Conservation (phyloP, 805 yeast species). For the Sugiyamaella lignohabitans region DNA sequence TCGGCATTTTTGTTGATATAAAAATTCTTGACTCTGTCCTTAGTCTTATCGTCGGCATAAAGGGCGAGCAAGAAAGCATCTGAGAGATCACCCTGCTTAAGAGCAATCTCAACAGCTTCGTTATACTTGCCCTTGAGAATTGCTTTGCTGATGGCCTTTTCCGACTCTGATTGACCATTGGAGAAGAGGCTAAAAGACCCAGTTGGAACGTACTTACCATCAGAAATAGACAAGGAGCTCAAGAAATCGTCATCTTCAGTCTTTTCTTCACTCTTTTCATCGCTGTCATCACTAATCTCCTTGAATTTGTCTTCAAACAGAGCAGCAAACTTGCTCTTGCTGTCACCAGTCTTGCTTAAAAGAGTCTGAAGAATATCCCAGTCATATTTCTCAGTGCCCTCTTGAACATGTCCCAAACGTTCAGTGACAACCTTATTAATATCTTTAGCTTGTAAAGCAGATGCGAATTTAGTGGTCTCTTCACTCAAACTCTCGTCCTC, state of each 20-base stretch:
- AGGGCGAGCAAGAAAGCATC: conserved; percentile 83
- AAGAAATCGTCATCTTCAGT: conserved; percentile 23
- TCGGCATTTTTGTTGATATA: conserved; percentile 56
- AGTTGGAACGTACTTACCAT: conserved; percentile 24
- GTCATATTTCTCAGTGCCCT: conserved; percentile 28
- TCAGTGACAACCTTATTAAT: conserved; percentile 17
- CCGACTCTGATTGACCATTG: conserved; percentile 34
- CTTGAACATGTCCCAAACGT: conserved; percentile 15
- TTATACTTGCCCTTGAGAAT: conserved; percentile 57
- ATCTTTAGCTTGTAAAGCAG: conserved; percentile 44
- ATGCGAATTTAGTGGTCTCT: conserved; percentile 38
- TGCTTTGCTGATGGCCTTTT: conserved; percentile 41
- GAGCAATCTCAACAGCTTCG: conserved; percentile 60
- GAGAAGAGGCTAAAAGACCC: conserved; percentile 30
- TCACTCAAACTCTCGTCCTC: conserved; percentile 33
- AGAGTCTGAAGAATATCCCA: conserved; percentile 32
- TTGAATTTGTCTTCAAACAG: conserved; percentile 18
- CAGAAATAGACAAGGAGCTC: conserved; percentile 23
- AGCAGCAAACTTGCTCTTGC: conserved; percentile 19
- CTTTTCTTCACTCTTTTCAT: conserved; percentile 19
- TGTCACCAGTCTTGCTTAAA: conserved; percentile 28
- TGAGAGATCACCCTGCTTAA: conserved; percentile 53
- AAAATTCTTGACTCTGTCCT: conserved; percentile 61
- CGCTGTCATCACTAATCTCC: conserved; percentile 17
- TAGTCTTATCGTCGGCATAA: conserved; percentile 48